phyloP scores from a whole-genome alignment of 768 basidiomycete genomes.

The Pholiota conissans region DNA sequence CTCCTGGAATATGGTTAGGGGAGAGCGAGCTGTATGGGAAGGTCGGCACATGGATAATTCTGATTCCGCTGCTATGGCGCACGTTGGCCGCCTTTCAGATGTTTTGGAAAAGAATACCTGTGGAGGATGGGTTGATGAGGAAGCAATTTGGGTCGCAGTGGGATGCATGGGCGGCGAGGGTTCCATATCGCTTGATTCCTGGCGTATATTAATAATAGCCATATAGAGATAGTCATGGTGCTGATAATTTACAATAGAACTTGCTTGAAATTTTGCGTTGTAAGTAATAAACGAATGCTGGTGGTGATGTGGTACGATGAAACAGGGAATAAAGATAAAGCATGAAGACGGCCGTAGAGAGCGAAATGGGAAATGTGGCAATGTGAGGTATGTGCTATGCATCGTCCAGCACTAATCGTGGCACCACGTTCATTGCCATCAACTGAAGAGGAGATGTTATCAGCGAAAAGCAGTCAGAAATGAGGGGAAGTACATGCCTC shows the following conservation, averaged over 20 bases:
- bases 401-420: conserved; percentile 85
- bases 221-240: neutral
- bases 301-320: neutral
- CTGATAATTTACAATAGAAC: neutral
- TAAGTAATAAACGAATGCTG: neutral
- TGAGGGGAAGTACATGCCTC: conserved; percentile 55
- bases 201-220: conserved; percentile 4
- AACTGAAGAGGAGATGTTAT: conserved; percentile 45
- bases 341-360: neutral
- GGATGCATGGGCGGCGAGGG: conserved; percentile 6
- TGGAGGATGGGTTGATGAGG: conserved; percentile 7
- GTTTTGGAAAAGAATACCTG: neutral
- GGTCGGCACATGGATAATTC: neutral
- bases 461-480: neutral
- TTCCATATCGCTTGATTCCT: conserved; percentile 6
- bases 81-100: neutral
- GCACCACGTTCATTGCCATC: conserved; percentile 97
- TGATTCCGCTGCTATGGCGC: neutral
- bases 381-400: conserved; percentile 35
- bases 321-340: neutral
- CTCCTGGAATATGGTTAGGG: conserved; percentile 9
- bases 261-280: neutral
- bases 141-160: conserved; percentile 8
- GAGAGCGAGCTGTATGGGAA: conserved; percentile 5
- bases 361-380: neutral